These are phyloP conservation scores for Triangularia verruculosa DNA, from an alignment of 2,329 filamentous ascomycete genomes.

Conservation along the genomic window DNA sequence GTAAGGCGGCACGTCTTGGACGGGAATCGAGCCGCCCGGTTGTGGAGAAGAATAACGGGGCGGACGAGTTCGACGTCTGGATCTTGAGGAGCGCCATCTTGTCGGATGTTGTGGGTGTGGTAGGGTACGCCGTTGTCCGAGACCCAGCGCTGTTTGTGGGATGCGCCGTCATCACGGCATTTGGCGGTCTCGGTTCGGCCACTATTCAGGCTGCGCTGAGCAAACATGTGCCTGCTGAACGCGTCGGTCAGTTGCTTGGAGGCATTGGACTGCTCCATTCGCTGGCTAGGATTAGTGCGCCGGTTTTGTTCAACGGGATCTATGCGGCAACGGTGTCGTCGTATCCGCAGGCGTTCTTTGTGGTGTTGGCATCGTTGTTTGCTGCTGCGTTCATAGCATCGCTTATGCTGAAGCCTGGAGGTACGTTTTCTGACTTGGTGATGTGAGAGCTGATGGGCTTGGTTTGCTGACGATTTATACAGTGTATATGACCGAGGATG, in stretches of 20 bases:
- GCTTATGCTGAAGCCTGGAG: conserved; percentile 68
- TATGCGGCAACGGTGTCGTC: conserved; percentile 77
- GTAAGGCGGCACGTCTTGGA: conserved; percentile 44
- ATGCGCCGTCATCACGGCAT: conserved; percentile 68
- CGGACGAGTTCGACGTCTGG: conserved; percentile 73
- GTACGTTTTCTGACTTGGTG: conserved; percentile 51
- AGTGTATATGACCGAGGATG: conserved; percentile 27
- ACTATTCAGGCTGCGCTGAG: conserved; percentile 81
- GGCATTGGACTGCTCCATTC: conserved; percentile 84
- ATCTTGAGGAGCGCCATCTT: conserved; percentile 72
- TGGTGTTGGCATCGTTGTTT: conserved; percentile 68
- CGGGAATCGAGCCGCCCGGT: conserved; percentile 38
- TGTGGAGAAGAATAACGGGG: conserved; percentile 59
- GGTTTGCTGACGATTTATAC: conserved; percentile 13
- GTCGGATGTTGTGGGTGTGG: conserved; percentile 72
- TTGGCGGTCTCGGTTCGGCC: conserved; percentile 82
- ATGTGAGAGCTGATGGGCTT: background rate
- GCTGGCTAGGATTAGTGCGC: conserved; percentile 72
- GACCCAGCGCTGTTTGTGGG: conserved; percentile 63
- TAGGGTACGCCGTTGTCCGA: conserved; percentile 69
- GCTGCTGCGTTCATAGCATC: conserved; percentile 61
- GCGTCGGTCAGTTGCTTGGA: conserved; percentile 82
- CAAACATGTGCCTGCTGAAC: conserved; percentile 83
- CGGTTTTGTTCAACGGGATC: conserved; percentile 79
- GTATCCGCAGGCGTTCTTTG: conserved; percentile 80